Base-by-base conservation (phyloP, 176 grass and related monocot species). In the Phoenix dactylifera region DNA sequence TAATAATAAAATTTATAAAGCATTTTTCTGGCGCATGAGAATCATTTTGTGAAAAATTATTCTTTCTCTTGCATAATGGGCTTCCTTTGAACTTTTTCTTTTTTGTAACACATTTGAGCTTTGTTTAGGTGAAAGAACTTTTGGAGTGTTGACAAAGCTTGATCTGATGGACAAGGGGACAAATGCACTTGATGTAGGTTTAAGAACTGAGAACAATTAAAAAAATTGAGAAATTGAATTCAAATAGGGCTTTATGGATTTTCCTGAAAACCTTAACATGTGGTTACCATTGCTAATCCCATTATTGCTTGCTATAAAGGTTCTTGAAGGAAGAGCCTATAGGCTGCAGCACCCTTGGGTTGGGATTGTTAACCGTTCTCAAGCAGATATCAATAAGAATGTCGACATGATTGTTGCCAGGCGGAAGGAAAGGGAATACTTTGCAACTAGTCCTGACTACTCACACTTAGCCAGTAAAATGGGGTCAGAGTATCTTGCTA, bases 81-180 rank as follows among this genome's bases (percentile, higher is more conserved):
- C 17, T 17, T 20, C 50, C 29, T 25, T 85, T 51, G 9, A 48
- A 23, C 68, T 22, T 4, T 55, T 59, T 55, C 18, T 25, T 55
- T 39, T 18, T 64, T 63, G 53, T 72, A 26, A 51, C 7, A 73
- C 26, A 58, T 73, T 7, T 74, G 53, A 57, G 73, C 62, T 76
- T 23, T 74, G 51, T 32, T 64, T 61, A 94, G 89, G 89, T 82
- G 78, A 88, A 64, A 87, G 89, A 59, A 88, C 89, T 19, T 88
- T 94, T 57, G 84, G 89, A 59, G 89, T 94, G 55, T 63, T 93
- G 59, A 93, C 88, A 29, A 93, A 93, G 63, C 80, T 93, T 72
- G 88, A 87, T 83, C 73, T 93, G 70, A 93, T 93, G 88, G 88
- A 93, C 63, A 87, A 87, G 55, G 88, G 88, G 55, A 93, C 88